Evolutionary conservation across 352 stramenopile species (phyloP).

Genomic region (Peronosclerospora sorghi): DNA sequence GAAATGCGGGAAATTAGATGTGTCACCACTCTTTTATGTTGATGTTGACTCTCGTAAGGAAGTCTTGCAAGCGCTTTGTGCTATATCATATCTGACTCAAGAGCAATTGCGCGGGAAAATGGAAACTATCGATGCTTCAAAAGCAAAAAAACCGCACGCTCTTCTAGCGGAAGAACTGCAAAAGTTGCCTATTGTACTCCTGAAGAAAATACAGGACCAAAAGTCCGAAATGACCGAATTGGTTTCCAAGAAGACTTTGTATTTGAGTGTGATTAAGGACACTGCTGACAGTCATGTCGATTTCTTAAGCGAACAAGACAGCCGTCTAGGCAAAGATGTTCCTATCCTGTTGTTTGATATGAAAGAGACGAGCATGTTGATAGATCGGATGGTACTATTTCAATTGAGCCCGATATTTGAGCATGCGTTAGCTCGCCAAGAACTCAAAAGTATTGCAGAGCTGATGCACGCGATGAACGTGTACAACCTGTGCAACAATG

Average conservation of each 20-base stretch:
- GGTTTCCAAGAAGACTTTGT: constrained; percentile 63
- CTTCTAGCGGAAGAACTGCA: constrained; percentile 57
- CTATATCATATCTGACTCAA: constrained; percentile 72
- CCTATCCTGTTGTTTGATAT: constrained; percentile 77
- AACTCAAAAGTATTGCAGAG: constrained; percentile 45
- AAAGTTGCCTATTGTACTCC: constrained; percentile 46
- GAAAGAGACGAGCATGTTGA: constrained; percentile 51
- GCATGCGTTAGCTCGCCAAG: constrained; percentile 48
- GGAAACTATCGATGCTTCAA: neutral
- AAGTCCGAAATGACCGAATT: constrained; percentile 37
- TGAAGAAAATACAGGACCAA: constrained; percentile 52
- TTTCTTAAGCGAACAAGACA: constrained; percentile 44
- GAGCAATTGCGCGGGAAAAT: constrained; percentile 28
- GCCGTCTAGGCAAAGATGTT: constrained; percentile 55
- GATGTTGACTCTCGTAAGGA: constrained; percentile 50
- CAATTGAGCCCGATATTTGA: constrained; percentile 71
- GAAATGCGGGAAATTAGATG: constrained; percentile 61
- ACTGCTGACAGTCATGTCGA: constrained; percentile 39
- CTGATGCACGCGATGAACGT: constrained; percentile 53
- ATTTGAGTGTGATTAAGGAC: constrained; percentile 57
- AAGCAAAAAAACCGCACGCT: constrained; percentile 14
- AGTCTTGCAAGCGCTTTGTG: constrained; percentile 64
- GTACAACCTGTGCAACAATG: constrained; percentile 18
- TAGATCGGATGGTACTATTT: constrained; percentile 62
- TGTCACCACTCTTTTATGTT: constrained; percentile 71